Base-by-base conservation (phyloP, 345 rosid genomes). In the Diplotaxis tenuifolia region DNA sequence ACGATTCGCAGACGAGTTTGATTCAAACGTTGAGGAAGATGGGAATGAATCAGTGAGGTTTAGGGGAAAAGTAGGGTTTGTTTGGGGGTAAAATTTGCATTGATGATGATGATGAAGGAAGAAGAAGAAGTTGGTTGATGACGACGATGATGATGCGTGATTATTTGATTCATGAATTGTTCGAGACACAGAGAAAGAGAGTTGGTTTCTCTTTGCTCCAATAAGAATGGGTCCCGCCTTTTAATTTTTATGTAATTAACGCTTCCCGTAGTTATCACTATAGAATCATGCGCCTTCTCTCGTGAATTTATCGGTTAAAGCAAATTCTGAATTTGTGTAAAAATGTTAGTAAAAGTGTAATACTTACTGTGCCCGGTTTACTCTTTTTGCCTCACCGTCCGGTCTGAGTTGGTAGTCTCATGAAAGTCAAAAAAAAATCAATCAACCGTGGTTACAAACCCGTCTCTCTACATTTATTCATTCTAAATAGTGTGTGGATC, bases 1-100 rank as follows among this genome's bases (percentile, higher is more conserved):
- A 45, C 32, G 21, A 71, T 47, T 62, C 64, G 6, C 9, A 56
- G 65, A 58, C 9, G 70, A 55, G 55, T 29, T 62, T 23, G 36
- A 70, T 19, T 70, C 25, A 8, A 62, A 4, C 31, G 32, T 38
- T 5, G 36, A 19, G 50, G 47, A 12, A 12, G 42, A 36, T n/a
- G 47, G 50, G 34, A 14, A 42, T n/a, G 49, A 42, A 14, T 14
- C 49, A 14, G 49, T 2, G 42, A 9, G 42, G 2, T 36, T 36
- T 36, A 10, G 14, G 42, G 42, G 49, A 42, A 42, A 42, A 42
- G 49, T n/a, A 14, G n/a, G 49, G 49, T 42, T 42, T 42, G 50
- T 5, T 42, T 42, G 7, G 49, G 49, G 49, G 49, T n/a, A 5
- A 42, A 42, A 12, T 31, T 42, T 42, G 14, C 49, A 42, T 5